Evolutionary conservation across 2,329 filamentous ascomycete species (phyloP).

Genomic region (Cadophora gregata): DNA sequence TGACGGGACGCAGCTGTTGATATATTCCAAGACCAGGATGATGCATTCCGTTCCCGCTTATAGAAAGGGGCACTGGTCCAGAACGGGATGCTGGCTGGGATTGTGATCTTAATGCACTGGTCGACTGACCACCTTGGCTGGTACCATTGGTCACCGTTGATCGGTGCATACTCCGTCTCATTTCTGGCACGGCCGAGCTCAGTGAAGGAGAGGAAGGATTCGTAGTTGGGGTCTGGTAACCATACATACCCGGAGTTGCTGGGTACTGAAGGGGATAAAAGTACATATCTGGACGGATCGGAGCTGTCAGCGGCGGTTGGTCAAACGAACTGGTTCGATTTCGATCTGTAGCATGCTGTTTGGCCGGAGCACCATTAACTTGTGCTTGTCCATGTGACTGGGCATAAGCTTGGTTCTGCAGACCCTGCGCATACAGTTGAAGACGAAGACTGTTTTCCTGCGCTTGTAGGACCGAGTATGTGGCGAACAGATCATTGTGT

Average conservation of each 20-base stretch:
- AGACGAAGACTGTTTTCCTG: conserved; percentile 54
- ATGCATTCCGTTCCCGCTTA: conserved; percentile 47
- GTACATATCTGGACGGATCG: conserved; percentile 62
- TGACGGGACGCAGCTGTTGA: conserved; percentile 44
- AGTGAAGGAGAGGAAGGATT: conserved; percentile 64
- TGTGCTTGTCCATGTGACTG: conserved; percentile 46
- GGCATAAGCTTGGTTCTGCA: conserved; percentile 49
- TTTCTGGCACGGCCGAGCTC: conserved; percentile 54
- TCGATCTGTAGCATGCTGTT: conserved; percentile 55
- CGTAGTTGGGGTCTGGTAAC: conserved; percentile 56
- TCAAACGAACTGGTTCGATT: conserved; percentile 67
- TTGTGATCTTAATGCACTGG: conserved; percentile 66
- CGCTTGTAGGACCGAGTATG: conserved; percentile 48
- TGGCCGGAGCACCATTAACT: conserved; percentile 43
- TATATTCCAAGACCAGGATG: conserved; percentile 46
- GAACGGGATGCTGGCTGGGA: conserved; percentile 65
- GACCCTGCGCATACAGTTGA: conserved; percentile 54
- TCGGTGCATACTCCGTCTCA: conserved; percentile 62
- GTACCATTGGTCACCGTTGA: conserved; percentile 57
- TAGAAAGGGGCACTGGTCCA: conserved; percentile 44
- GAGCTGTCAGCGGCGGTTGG: conserved; percentile 63
- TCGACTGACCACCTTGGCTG: conserved; percentile 51
- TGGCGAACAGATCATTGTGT: conserved; percentile 46
- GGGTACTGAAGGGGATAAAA: conserved; percentile 54
- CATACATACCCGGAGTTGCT: conserved; percentile 51